Percentiles rank a stretch among this genome's conserved stretches.
These are phyloP conservation scores for Fusarium scirpi DNA, from an alignment of 2,329 filamentous ascomycete genomes.

Conservation along the genomic window DNA sequence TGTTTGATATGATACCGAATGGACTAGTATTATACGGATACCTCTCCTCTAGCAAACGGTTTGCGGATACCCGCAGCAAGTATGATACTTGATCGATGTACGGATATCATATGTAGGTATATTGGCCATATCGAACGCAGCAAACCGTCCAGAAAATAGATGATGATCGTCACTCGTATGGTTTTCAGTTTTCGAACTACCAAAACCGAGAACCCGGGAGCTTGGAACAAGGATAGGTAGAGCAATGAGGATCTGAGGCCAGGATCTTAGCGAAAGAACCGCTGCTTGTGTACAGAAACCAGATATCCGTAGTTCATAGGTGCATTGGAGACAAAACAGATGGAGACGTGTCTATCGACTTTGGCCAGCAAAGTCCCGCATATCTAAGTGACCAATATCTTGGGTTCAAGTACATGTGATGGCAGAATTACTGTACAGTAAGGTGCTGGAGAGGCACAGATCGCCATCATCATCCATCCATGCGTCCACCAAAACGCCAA, in stretches of 20 bases:
- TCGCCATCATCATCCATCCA: background rate
- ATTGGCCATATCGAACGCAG: slow-evolving; percentile 8
- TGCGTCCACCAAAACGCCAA: background rate
- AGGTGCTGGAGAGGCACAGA: slow-evolving; percentile 19
- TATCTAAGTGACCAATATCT: background rate
- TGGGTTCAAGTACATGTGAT: slow-evolving; percentile 2
- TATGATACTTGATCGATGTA: background rate
- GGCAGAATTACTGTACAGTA: background rate
- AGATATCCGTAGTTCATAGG: background rate
- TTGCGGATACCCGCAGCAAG: background rate
- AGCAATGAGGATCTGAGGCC: slow-evolving; percentile 18
- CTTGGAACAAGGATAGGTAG: slow-evolving; percentile 14
- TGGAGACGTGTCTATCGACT: background rate
- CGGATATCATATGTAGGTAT: background rate
- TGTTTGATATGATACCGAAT: background rate
- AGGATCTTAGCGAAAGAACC: slow-evolving; percentile 23
- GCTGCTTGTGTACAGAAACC: background rate
- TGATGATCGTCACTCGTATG: slow-evolving; percentile 18
- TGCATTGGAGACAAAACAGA: background rate
- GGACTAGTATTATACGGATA: background rate
- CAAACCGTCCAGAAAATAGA: slow-evolving; percentile 11
- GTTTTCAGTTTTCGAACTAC: background rate
- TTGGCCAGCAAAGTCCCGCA: background rate
- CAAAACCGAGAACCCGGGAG: slow-evolving; percentile 12
- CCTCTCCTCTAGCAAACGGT: background rate